A percentile compares a stretch with the other conserved stretches of the same genome.
These are phyloP conservation scores for Penicillium oxalicum DNA, from an alignment of 2,329 filamentous ascomycete species.

Conservation along the genomic window DNA sequence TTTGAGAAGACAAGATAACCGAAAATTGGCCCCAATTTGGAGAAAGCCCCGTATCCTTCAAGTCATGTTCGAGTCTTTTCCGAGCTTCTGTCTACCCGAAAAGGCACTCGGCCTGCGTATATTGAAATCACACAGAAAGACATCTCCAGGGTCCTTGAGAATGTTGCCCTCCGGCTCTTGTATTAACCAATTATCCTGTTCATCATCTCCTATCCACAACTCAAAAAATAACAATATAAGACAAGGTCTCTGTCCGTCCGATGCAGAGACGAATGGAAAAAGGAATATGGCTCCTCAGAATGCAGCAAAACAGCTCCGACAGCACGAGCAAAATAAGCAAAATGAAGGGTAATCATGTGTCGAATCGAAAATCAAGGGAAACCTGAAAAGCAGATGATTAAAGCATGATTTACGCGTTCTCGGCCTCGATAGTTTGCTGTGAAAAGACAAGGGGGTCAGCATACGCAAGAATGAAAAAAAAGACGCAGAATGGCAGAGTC, in stretches of 20 bases:
- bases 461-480: background rate
- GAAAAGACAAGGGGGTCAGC: conserved; percentile 9
- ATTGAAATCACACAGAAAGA: background rate
- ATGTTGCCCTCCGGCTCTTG: conserved; percentile 4
- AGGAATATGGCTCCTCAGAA: conserved; percentile 17
- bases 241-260: conserved; percentile 24
- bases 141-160: too few relatives aligned
- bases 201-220: conserved; percentile 13
- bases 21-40: background rate
- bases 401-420: conserved; percentile 36
- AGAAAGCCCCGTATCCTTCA: too few relatives aligned
- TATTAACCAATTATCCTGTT: conserved; percentile 33
- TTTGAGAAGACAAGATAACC: conserved; percentile 4
- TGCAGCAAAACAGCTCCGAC: conserved; percentile 16
- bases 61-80: too few relatives aligned
- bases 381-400: conserved; percentile 28
- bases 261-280: conserved; percentile 22
- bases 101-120: background rate
- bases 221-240: conserved; percentile 32
- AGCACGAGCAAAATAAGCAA: conserved; percentile 5
- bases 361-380: conserved; percentile 24
- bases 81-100: background rate
- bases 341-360: conserved; percentile 16
- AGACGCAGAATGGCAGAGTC: background rate
- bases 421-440: conserved; percentile 41